Conservation (phyloP, 1,284 basidiomycete genomes). For the Austroboletus novae-zelandiae region DNA sequence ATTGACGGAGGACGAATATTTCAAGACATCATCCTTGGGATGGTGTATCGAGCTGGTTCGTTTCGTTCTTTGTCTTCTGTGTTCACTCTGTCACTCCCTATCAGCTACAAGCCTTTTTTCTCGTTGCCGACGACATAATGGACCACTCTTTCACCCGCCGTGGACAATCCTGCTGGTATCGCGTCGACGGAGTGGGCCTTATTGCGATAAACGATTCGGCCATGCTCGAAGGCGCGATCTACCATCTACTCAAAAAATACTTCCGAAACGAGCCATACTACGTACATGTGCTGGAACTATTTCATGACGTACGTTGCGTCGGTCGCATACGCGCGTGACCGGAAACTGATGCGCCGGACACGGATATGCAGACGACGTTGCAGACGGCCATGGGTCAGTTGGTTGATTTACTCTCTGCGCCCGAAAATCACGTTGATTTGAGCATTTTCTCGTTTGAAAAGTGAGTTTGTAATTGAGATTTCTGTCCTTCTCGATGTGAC, state of each 20-base stretch:
- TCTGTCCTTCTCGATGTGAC: too few species aligned
- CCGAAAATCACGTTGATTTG: slow-evolving; percentile 87
- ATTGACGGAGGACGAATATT: slow-evolving; percentile 82
- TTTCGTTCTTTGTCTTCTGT: background rate
- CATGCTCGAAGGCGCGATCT: slow-evolving; percentile 96
- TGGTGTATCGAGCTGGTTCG: slow-evolving; percentile 91
- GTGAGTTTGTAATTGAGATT: slow-evolving; percentile 38
- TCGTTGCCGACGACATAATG: slow-evolving; percentile 99
- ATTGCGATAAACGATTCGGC: slow-evolving; percentile 98
- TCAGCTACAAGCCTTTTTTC: slow-evolving; percentile 96
- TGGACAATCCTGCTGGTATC: slow-evolving; percentile 98
- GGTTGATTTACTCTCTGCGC: slow-evolving; percentile 93
- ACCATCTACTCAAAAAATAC: slow-evolving; percentile 85
- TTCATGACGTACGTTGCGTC: slow-evolving; percentile 59
- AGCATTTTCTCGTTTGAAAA: slow-evolving; percentile 84
- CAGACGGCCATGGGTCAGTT: slow-evolving; percentile 97
- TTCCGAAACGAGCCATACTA: slow-evolving; percentile 86
- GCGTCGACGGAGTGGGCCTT: slow-evolving; percentile 69
- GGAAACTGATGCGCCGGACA: too few species aligned
- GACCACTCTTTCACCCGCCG: slow-evolving; percentile 91
- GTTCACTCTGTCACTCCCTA: background rate
- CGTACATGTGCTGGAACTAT: slow-evolving; percentile 85
- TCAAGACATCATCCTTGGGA: slow-evolving; percentile 86
- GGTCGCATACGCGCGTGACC: too few species aligned
- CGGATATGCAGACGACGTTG: slow-evolving; percentile 64